A percentile compares a stretch with the other conserved stretches of the same genome.
Evolutionary conservation across 164 flowering plant genomes (phyloP).

Genomic region (Vitis cinerea): DNA sequence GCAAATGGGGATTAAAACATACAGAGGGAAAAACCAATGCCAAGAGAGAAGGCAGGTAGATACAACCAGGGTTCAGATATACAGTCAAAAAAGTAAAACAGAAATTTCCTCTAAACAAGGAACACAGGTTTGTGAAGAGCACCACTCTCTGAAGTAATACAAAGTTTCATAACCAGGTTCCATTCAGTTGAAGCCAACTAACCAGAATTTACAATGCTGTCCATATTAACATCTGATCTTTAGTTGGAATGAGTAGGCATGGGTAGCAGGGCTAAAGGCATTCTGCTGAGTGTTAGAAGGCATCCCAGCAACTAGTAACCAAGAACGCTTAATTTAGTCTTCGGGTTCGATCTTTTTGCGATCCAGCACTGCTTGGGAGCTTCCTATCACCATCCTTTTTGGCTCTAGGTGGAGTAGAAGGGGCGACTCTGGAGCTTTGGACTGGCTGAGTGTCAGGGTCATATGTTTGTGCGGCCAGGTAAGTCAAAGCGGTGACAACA

Average conservation of each 20-base stretch:
- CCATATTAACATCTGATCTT: neutral
- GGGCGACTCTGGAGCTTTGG: slow-evolving; percentile 14
- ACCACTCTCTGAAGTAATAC: neutral
- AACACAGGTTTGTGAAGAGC: neutral
- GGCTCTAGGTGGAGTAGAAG: slow-evolving; percentile 23
- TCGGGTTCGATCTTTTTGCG: slow-evolving; percentile 10
- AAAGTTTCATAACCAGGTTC: neutral
- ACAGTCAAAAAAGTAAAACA: neutral
- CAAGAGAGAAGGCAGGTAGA: neutral
- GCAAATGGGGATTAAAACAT: neutral
- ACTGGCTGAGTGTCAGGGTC: slow-evolving; percentile 20
- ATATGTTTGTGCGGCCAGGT: slow-evolving; percentile 36
- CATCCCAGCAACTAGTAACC: neutral
- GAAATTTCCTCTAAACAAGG: neutral
- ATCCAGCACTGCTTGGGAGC: slow-evolving; percentile 6
- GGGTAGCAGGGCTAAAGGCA: neutral
- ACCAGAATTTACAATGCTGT: neutral
- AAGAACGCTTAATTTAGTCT: neutral
- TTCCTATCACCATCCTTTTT: slow-evolving; percentile 19
- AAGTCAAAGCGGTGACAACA: slow-evolving; percentile 38
- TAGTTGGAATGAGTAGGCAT: neutral
- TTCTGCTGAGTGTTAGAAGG: neutral
- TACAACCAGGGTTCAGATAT: neutral
- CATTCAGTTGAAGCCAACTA: neutral
- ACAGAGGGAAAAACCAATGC: neutral